A percentile compares a stretch with the other conserved stretches of the same genome.
Conservation (phyloP, 768 basidiomycete species). For the Plicaturopsis crispa region DNA sequence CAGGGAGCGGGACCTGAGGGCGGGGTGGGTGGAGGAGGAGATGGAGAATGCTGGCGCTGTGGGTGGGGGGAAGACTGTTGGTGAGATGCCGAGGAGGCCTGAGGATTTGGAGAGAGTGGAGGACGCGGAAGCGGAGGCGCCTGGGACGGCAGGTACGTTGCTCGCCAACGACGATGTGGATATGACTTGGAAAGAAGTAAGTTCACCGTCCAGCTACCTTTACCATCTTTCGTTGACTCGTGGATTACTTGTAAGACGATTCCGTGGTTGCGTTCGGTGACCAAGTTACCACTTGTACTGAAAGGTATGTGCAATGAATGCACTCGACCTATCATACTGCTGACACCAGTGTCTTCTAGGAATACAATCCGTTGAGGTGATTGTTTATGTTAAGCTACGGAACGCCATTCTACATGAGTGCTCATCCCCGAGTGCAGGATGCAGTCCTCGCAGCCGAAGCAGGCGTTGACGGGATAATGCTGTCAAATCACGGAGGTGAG, state of each 20-base stretch:
- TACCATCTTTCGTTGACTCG: background rate
- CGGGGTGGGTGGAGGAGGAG: conserved; percentile 50
- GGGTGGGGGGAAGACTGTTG: conserved; percentile 16
- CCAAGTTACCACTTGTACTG: conserved; percentile 63
- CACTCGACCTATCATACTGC: background rate
- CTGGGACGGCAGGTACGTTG: conserved; percentile 64
- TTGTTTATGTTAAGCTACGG: conserved; percentile 9
- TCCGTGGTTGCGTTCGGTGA: conserved; percentile 66
- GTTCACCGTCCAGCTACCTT: no score
- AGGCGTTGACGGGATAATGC: conserved; percentile 80
- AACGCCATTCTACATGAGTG: background rate
- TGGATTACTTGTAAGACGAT: conserved; percentile 41
- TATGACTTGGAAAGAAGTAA: conserved; percentile 72
- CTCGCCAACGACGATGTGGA: conserved; percentile 60
- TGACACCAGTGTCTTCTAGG: conserved; percentile 28
- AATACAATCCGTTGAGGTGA: conserved; percentile 68
- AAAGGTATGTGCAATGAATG: conserved; percentile 41
- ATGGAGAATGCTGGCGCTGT: conserved; percentile 38
- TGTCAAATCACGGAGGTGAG: conserved; percentile 88
- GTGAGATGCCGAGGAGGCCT: conserved; percentile 14
- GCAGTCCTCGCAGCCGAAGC: conserved; percentile 78
- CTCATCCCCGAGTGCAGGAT: conserved; percentile 41
- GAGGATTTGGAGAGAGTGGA: conserved; percentile 24
- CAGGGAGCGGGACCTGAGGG: conserved; percentile 66
- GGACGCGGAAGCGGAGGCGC: conserved; percentile 27